Conservation (phyloP, 176 grass and related monocot genomes). For the Poa pratensis region DNA sequence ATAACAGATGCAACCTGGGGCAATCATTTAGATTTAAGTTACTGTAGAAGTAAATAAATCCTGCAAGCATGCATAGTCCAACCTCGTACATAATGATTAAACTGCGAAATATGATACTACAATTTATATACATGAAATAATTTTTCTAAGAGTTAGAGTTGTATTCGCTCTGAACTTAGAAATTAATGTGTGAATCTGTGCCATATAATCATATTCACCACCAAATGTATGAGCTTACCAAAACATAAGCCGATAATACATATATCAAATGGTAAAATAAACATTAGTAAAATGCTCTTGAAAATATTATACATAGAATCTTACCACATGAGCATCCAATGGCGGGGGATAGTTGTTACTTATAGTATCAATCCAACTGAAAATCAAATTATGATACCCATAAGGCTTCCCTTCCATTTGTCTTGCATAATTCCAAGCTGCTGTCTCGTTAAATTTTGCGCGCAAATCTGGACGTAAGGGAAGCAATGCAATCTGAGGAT, state of each 20-base stretch:
- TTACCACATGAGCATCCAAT: slow-evolving; percentile 97
- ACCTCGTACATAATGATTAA: not conserved
- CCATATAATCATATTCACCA: slow-evolving; percentile 5
- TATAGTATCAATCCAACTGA: slow-evolving; percentile 98
- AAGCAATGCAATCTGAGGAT: slow-evolving; percentile 92
- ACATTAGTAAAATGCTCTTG: slow-evolving; percentile 22
- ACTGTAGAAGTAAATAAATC: slow-evolving; percentile 22
- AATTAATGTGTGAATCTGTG: slow-evolving; percentile 11
- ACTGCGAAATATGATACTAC: not conserved
- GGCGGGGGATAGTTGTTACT: slow-evolving; percentile 88
- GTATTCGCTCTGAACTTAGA: not conserved
- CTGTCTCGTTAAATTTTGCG: slow-evolving; percentile 92
- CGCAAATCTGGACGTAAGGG: slow-evolving; percentile 74
- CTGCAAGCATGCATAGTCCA: not conserved
- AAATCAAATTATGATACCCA: slow-evolving; percentile 98
- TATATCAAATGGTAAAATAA: not conserved
- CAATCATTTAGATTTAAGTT: slow-evolving; percentile 44
- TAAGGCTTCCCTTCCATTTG: slow-evolving; percentile 84
- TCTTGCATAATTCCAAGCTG: slow-evolving; percentile 93
- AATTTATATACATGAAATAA: slow-evolving; percentile 2
- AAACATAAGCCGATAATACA: slow-evolving; percentile 13
- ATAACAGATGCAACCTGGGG: slow-evolving; percentile 92
- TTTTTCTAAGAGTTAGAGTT: not conserved
- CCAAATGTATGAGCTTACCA: not conserved
- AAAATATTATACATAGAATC: slow-evolving; percentile 30